Conservation (phyloP, 2,329 filamentous ascomycete species). For the Colletotrichum sp. region DNA sequence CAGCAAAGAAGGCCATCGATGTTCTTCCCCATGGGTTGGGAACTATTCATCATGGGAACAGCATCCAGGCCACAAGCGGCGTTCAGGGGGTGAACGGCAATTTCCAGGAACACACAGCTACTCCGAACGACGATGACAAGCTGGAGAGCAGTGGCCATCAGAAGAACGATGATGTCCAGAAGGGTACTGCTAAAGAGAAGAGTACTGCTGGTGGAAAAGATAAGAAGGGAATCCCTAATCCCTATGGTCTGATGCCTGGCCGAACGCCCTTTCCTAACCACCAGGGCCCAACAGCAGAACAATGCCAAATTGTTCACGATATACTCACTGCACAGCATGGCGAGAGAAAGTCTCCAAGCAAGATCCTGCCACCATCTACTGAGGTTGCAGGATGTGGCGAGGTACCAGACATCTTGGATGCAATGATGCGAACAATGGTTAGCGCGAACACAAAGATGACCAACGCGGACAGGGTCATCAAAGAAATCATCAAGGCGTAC, state of each 20-base stretch:
- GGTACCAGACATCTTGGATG: slow-evolving; percentile 59
- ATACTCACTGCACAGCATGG: slow-evolving; percentile 72
- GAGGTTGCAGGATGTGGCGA: slow-evolving; percentile 72
- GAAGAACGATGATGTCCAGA: not conserved
- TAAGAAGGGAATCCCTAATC: slow-evolving; percentile 31
- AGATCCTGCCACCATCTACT: slow-evolving; percentile 72
- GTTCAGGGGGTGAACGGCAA: not conserved
- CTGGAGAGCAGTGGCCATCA: not conserved
- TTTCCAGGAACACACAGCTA: not conserved
- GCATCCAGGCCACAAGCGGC: not conserved
- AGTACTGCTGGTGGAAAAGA: not conserved
- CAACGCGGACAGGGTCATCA: slow-evolving; percentile 68
- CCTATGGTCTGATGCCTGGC: slow-evolving; percentile 60
- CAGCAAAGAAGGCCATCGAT: not conserved
- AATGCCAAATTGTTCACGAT: slow-evolving; percentile 72
- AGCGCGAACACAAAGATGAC: slow-evolving; percentile 55
- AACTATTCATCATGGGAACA: slow-evolving; percentile 4
- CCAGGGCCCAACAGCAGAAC: slow-evolving; percentile 65
- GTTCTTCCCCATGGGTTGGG: slow-evolving; percentile 18
- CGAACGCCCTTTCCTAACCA: slow-evolving; percentile 72
- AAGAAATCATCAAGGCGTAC: slow-evolving; percentile 67
- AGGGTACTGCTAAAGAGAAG: not conserved
- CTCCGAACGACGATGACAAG: not conserved
- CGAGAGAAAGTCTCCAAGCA: slow-evolving; percentile 65
- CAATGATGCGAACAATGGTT: slow-evolving; percentile 56